A percentile compares a stretch with the other conserved stretches of the same genome.
phyloP scores from a whole-genome alignment of 2,329 filamentous ascomycete species.

The Venturia carpophila region DNA sequence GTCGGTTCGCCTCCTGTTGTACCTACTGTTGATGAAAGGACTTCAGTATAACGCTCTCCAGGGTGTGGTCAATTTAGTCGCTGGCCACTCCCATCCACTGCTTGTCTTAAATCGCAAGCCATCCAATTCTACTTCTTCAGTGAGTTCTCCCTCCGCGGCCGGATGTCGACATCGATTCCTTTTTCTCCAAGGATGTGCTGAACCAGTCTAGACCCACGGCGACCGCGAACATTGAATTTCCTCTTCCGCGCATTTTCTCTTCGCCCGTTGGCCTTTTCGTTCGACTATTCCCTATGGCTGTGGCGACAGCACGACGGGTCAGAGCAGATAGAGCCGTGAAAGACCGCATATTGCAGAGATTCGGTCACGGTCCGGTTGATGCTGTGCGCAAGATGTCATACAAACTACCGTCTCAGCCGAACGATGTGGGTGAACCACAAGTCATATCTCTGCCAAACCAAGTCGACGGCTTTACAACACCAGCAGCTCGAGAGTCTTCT shows the following conservation, averaged over 20 bases:
- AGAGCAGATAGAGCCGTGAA: constrained; percentile 17
- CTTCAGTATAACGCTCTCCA: not conserved
- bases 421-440: not conserved
- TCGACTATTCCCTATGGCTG: constrained; percentile 16
- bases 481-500: not conserved
- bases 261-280: not conserved
- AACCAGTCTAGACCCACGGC: constrained; percentile 17
- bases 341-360: not conserved
- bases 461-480: not conserved
- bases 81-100: not conserved
- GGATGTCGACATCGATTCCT: not conserved
- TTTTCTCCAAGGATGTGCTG: constrained; percentile 10
- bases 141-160: constrained; percentile 1
- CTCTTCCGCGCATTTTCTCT: not conserved
- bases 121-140: constrained; percentile 3
- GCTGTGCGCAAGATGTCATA: constrained; percentile 15
- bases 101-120: not conserved
- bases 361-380: not conserved
- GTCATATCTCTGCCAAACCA: not conserved
- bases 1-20: constrained; percentile 10
- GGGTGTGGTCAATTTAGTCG: constrained; percentile 8
- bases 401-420: constrained; percentile 10
- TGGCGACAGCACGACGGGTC: constrained; percentile 10
- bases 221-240: constrained; percentile 14
- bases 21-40: constrained; percentile 9